A percentile compares a stretch with the other conserved stretches of the same genome.
Conservation (phyloP, 805 yeast species). For the Ogataea angusta region DNA sequence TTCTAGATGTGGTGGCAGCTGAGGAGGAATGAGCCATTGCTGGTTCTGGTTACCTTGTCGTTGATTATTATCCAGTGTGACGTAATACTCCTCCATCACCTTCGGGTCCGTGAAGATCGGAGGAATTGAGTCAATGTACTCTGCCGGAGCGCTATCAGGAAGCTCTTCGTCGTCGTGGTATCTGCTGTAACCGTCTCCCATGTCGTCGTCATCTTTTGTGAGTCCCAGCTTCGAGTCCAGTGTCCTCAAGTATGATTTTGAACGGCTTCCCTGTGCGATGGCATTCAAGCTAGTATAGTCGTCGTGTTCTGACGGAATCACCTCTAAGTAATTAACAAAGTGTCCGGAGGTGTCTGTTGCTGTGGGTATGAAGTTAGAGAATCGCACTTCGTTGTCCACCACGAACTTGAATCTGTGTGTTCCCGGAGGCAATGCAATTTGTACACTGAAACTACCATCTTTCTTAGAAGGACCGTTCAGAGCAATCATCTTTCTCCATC, state of each 20-base stretch:
- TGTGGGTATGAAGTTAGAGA: conserved; percentile 86
- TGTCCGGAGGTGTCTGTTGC: conserved; percentile 98
- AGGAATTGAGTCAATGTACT: conserved; percentile 68
- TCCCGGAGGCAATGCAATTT: conserved; percentile 79
- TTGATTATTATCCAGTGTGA: conserved; percentile 70
- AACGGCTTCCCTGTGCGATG: conserved; percentile 18
- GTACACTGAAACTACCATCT: conserved; percentile 58
- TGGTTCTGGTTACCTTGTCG: conserved; percentile 47
- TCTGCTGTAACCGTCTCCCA: conserved; percentile 77
- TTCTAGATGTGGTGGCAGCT: conserved; percentile 94
- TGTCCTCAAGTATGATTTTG: conserved; percentile 34
- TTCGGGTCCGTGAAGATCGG: conserved; percentile 82
- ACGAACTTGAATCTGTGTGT: conserved; percentile 92
- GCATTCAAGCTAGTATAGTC: conserved; percentile 21
- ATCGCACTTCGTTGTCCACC: conserved; percentile 87
- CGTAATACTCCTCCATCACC: conserved; percentile 82
- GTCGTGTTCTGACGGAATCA: conserved; percentile 36
- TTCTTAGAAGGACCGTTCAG: conserved; percentile 50
- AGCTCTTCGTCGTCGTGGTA: conserved; percentile 61
- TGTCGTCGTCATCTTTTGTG: conserved; percentile 69
- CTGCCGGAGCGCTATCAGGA: conserved; percentile 29
- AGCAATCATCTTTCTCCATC: conserved; percentile 98
- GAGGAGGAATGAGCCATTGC: conserved; percentile 82
- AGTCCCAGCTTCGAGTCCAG: conserved; percentile 62
- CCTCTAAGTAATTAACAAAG: conserved; percentile 87